Evolutionary conservation across 176 grass and related monocot species (phyloP).

Genomic region (Carex parvula): DNA sequence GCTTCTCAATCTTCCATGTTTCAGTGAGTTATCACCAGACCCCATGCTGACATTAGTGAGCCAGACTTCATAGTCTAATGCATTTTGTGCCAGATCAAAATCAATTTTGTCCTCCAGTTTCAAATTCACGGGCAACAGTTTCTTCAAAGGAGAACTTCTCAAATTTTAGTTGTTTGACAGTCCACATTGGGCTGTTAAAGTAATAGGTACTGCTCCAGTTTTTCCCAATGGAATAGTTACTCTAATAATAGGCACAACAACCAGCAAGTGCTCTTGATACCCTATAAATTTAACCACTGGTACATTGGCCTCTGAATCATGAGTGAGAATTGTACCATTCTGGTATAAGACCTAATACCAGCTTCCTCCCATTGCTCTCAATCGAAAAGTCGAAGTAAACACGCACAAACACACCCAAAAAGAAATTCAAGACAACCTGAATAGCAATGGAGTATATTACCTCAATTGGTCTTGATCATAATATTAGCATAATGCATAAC

Average conservation of each 20-base stretch:
- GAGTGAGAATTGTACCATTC: constrained; percentile 72
- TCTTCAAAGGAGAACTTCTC: constrained; percentile 83
- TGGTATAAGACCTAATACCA: constrained; percentile 60
- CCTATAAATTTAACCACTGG: constrained; percentile 14
- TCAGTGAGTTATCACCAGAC: constrained; percentile 58
- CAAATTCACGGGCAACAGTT: constrained; percentile 72
- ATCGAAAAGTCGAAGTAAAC: constrained; percentile 39
- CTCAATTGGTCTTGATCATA: background rate
- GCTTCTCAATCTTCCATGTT: constrained; percentile 55
- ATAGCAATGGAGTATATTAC: background rate
- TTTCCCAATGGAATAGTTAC: too few species aligned
- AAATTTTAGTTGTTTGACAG: constrained; percentile 88
- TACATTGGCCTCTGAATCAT: constrained; percentile 58
- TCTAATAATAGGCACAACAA: too few species aligned
- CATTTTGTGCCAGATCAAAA: constrained; percentile 67
- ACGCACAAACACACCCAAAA: background rate
- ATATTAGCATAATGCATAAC: background rate
- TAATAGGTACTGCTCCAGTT: constrained; percentile 17
- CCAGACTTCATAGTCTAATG: constrained; percentile 81
- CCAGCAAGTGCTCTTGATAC: constrained; percentile 43
- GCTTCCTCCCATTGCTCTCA: constrained; percentile 57
- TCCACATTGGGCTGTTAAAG: constrained; percentile 75
- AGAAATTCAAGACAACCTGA: background rate
- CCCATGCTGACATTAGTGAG: constrained; percentile 72
- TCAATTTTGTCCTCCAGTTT: constrained; percentile 96